phyloP scores from a whole-genome alignment of 139 green algal genomes.

The Coelastrella sp. region DNA sequence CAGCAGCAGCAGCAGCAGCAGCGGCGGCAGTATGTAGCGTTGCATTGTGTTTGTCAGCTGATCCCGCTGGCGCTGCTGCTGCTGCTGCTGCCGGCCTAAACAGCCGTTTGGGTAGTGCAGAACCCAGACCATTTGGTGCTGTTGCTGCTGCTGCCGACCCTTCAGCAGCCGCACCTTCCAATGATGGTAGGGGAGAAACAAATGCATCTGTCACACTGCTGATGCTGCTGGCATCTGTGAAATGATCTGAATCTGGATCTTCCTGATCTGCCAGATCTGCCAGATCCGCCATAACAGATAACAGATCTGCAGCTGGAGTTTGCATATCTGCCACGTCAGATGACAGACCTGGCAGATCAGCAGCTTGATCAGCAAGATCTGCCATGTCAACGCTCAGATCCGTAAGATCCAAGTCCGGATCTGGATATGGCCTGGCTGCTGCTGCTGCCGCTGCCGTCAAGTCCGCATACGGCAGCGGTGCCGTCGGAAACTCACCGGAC shows the following conservation, averaged over 20 bases:
- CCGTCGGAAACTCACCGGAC: not conserved
- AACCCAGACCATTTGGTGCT: not conserved
- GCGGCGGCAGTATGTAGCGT: not conserved
- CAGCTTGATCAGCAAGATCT: not conserved
- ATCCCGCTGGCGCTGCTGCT: slow-evolving; percentile 9
- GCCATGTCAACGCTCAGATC: too few species aligned
- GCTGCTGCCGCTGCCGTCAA: not conserved
- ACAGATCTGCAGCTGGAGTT: too few species aligned
- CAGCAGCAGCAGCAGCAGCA: not conserved
- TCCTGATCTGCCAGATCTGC: too few species aligned
- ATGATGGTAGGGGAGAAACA: not conserved
- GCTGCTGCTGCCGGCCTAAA: not conserved
- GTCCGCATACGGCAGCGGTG: not conserved
- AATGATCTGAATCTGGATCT: too few species aligned
- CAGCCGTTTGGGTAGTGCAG: not conserved
- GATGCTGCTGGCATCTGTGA: not conserved
- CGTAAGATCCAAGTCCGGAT: not conserved
- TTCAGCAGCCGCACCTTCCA: not conserved
- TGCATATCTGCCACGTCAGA: too few species aligned
- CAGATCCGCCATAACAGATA: too few species aligned
- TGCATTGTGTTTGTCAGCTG: not conserved
- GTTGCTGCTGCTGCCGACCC: not conserved
- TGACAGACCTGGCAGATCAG: too few species aligned
- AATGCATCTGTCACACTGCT: not conserved
- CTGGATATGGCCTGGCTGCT: not conserved